Evolutionary conservation across 2,329 filamentous ascomycete species (phyloP), one percentile per base, ranked within the genome.

Genomic region (Alternaria sp.): DNA sequence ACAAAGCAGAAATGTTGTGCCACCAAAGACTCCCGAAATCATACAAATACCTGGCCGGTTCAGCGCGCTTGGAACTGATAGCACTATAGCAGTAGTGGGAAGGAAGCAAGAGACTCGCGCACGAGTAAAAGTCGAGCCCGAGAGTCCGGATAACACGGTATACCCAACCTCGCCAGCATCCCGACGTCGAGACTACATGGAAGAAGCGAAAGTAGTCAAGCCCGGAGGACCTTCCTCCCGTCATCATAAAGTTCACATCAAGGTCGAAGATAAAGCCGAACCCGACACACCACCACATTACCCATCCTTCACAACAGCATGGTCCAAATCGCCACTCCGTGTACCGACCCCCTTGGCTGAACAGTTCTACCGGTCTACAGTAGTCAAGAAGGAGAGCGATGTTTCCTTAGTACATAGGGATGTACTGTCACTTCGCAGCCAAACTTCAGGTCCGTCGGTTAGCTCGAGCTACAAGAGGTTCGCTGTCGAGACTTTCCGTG

Each of bases 401-500:
- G 19, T 23, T 10, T 13, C 17, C 1, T 12, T 52, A 3, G 28
- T 32, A 12, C 25, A 15, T 28, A 23, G 21, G 7, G 30, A 36
- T 7, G 55, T 25, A 11, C 12, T 21, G 7, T n/a, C 45, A 26
- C 30, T 44, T 28, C 55, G 36, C 13, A 25, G 28, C 49, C 28
- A 52, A 12, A 32, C 21, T 40, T 52, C 28, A 36, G 30, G 36
- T 21, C 30, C 28, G 19, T 52, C 49, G 9, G 19, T 19, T 25
- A 28, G 30, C 13, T 36, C 36, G 9, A 49, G 7, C 25, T 25
- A 40, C 28, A 52, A 6, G 3, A 36, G 36, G 12, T 32, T 13
- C 9, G 5, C 49, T 9, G 12, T 21, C 19, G 19, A 52, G 13
- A 9, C 30, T 85, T 40, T 28, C 32, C 30, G 13, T 5, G 19